Evolutionary conservation across 2,329 filamentous ascomycete species (phyloP), one percentile per base, ranked within the genome.

Genomic region (Monosporascus sp.): DNA sequence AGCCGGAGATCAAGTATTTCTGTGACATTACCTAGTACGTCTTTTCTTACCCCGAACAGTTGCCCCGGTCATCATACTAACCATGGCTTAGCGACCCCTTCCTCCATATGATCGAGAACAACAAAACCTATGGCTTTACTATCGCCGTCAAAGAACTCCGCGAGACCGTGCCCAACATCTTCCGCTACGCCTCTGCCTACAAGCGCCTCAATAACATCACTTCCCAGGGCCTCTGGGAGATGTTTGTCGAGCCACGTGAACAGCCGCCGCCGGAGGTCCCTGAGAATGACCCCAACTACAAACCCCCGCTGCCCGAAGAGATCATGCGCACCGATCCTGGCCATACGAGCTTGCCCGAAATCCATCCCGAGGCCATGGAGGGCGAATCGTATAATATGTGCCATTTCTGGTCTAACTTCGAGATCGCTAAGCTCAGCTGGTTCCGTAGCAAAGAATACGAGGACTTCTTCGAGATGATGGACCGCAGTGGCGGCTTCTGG

Each of bases 391-490:
- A 99, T 79, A 99, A 99, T 76, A 99, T 99, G 94, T 99, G 94
- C 71, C 94, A 99, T 77, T 99, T 97, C 78, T 99, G 94, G 94
- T 96, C 91, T 71, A 99, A 99, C 72, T 99, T 99, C 63, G 94
- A 99, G 73, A 99, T 99, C 74, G 94, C 94, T 16, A 85, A 86
- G 55, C 81, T 99, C 56, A 88, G 90, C 74, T 99, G 91, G 85
- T 97, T 97, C 82, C 85, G 94, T 63, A 97, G 92, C 77, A 93
- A 96, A 74, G 89, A 91, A 68, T 99, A 99, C 70, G 88, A 96
- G 64, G 94, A 97, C 61, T 99, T 99, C 72, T 99, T 99, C 72
- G 80, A 97, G 66, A 95, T 96, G 88, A 97, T 99, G 93, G 94
- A 99, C 70, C 86, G 87, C 58, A 97, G 92, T 69, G 94, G 94